These are phyloP conservation scores for Macrolepiota albuminosa DNA, from an alignment of 768 basidiomycete species.

Conservation along the genomic window DNA sequence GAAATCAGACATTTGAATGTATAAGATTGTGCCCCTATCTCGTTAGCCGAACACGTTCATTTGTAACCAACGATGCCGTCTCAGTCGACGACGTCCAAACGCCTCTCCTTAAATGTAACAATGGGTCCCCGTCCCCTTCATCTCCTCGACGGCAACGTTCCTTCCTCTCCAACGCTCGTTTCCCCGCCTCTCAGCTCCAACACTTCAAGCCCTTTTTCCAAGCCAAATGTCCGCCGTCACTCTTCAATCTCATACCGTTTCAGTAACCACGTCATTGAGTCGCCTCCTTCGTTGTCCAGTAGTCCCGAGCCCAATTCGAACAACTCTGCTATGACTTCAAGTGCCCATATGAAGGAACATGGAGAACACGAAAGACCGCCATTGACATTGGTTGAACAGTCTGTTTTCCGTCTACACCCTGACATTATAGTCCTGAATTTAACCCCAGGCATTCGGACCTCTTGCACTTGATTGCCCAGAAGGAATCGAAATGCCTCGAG, in stretches of 20 bases:
- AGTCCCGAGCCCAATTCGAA: conserved; percentile 12
- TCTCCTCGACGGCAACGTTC: conserved; percentile 33
- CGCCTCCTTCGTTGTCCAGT: conserved; percentile 8
- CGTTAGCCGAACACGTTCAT: background rate
- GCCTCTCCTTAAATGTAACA: conserved; percentile 25
- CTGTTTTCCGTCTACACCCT: conserved; percentile 20
- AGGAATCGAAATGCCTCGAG: conserved; percentile 80
- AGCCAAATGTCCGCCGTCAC: conserved; percentile 33
- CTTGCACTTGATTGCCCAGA: conserved; percentile 81
- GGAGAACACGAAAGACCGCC: conserved; percentile 32
- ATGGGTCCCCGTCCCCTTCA: conserved; percentile 45
- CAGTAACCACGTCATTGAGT: conserved; percentile 16
- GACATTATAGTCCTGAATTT: conserved; percentile 1
- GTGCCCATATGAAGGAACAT: conserved; percentile 15
- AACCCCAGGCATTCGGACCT: conserved; percentile 67
- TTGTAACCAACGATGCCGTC: background rate
- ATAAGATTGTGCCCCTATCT: too few species aligned
- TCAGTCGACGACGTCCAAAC: conserved; percentile 17
- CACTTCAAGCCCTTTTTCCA: conserved; percentile 11
- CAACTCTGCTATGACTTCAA: conserved; percentile 18
- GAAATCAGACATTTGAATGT: background rate
- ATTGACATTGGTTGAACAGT: conserved; percentile 70
- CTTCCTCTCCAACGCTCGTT: conserved; percentile 11
- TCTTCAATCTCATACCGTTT: conserved; percentile 53
- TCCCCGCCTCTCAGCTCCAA: conserved; percentile 16